phyloP scores from a whole-genome alignment of 2,329 filamentous ascomycete genomes.

The Lithohypha guttulata region DNA sequence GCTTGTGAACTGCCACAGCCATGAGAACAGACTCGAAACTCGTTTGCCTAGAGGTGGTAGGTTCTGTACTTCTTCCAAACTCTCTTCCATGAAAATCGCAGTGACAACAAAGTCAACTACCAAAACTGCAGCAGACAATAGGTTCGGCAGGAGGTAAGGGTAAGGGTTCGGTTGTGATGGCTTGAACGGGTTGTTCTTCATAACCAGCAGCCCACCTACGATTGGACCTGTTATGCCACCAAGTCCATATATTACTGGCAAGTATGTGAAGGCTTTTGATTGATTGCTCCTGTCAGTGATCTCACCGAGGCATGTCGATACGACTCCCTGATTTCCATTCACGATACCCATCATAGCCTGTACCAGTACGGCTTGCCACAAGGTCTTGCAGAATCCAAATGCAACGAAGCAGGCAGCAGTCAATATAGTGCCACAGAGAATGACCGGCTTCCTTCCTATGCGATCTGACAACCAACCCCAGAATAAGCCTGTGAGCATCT shows the following conservation, averaged over 20 bases:
- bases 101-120: slow-evolving; percentile 61
- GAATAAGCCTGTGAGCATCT: slow-evolving; percentile 83
- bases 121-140: slow-evolving; percentile 64
- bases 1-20: slow-evolving; percentile 60
- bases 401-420: slow-evolving; percentile 70
- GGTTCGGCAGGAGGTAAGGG: slow-evolving; percentile 76
- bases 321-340: slow-evolving; percentile 90
- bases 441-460: slow-evolving; percentile 70
- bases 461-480: slow-evolving; percentile 78
- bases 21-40: slow-evolving; percentile 51
- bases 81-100: slow-evolving; percentile 78
- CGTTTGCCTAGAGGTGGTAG: slow-evolving; percentile 51
- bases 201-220: slow-evolving; percentile 74
- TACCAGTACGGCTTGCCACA: slow-evolving; percentile 76
- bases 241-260: slow-evolving; percentile 91
- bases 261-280: slow-evolving; percentile 81
- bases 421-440: slow-evolving; percentile 70
- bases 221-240: slow-evolving; percentile 88
- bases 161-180: slow-evolving; percentile 46
- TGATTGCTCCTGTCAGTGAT: slow-evolving; percentile 94
- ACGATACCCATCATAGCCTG: slow-evolving; percentile 85
- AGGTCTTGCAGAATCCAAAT: slow-evolving; percentile 74
- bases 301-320: slow-evolving; percentile 87
- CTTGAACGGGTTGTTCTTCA: slow-evolving; percentile 47
- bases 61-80: slow-evolving; percentile 55